phyloP scores from a whole-genome alignment of 768 basidiomycete species.

The Rhizopogon sp. region DNA sequence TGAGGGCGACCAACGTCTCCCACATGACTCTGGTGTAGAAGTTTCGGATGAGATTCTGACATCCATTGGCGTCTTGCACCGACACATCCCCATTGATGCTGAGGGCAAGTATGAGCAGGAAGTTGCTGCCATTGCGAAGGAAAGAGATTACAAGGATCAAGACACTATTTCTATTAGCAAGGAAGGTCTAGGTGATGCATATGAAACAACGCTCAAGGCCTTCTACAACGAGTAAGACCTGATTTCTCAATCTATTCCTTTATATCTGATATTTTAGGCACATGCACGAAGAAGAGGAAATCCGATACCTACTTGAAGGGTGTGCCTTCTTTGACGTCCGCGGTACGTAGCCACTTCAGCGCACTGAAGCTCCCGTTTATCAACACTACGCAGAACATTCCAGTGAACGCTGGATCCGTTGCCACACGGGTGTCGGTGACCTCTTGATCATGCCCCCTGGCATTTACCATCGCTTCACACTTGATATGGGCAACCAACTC shows the following conservation, averaged over 20 bases:
- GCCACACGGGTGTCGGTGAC: constrained; percentile 72
- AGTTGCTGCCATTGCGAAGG: constrained; percentile 57
- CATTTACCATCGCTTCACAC: constrained; percentile 89
- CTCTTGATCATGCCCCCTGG: constrained; percentile 83
- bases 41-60: constrained; percentile 47
- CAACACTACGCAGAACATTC: constrained; percentile 49
- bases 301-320: constrained; percentile 83
- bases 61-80: constrained; percentile 59
- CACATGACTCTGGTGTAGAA: constrained; percentile 65
- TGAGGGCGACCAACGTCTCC: constrained; percentile 75
- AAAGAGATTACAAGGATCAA: constrained; percentile 77
- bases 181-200: constrained; percentile 74
- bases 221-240: constrained; percentile 77
- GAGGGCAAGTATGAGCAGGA: constrained; percentile 37
- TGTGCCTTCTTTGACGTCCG: constrained; percentile 91
- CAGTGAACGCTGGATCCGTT: constrained; percentile 74
- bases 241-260: background rate
- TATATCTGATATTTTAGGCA: constrained; percentile 43
- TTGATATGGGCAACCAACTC: constrained; percentile 69
- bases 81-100: constrained; percentile 57
- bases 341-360: constrained; percentile 39
- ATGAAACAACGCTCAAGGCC: constrained; percentile 74
- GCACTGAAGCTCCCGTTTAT: background rate
- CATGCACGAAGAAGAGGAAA: constrained; percentile 96
- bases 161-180: constrained; percentile 76